Evolutionary conservation across 768 basidiomycete species (phyloP), one percentile per base, ranked within the genome.

Genomic region (Boletus tylopilopsis): DNA sequence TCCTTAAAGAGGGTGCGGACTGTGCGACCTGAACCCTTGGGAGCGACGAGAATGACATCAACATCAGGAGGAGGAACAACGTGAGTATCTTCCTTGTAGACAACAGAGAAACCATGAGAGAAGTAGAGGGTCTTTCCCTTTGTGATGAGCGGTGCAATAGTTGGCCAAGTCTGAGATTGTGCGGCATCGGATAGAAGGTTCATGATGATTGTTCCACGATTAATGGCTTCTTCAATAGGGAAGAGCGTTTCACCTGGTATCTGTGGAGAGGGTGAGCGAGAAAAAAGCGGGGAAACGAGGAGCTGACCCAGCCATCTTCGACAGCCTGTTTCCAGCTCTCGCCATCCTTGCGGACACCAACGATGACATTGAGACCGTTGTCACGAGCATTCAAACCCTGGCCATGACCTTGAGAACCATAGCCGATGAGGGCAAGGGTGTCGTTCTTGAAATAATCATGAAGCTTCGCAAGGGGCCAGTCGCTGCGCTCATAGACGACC

Each of bases 71-170:
- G 96, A 54, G 93, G 90, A 48, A 94, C 63, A 59, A 99, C 93
- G 49, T 94, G 79, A 58, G 96, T 99, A 71, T 96, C 92, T 6
- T 99, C 83, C 79, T 94, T 92, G 84, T 87, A 99, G 47, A 99
- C 93, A 57, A 98, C 82, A 57, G 95, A 98, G 87, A 99, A 99
- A 64, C 96, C 96, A 71, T 99, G 96, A 6, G 95, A 93, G 79
- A 99, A 99, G 85, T 99, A 99, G 56, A 99, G 87, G n/a, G 96
- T 99, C 81, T 99, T 98, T 76, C 91, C 96, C 82, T 94, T 92
- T 71, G 94, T 98, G 77, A 98, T 94, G 64, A 97, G 84, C 47
- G 96, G 95, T 37, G 83, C 86, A 61, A 99, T 59, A 45, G 79
- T 74, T 33, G 87, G 76, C 96, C 96, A 99, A 25, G 94, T 97